phyloP scores from a whole-genome alignment of 495 filamentous ascomycete species.

The Tuber aestivum region DNA sequence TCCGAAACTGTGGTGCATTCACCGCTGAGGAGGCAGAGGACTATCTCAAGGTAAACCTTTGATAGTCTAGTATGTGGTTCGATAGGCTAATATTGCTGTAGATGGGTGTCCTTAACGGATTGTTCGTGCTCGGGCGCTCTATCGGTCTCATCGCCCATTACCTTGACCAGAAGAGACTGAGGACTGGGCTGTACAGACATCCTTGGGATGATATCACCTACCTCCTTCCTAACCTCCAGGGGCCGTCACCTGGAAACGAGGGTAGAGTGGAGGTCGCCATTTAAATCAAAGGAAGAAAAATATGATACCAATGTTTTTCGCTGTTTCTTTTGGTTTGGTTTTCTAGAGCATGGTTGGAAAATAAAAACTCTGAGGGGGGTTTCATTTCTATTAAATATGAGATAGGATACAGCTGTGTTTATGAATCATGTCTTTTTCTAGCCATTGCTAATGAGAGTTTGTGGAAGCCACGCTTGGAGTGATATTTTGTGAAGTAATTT shows the following conservation, averaged over 20 bases:
- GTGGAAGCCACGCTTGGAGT: neutral
- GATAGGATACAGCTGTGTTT: neutral
- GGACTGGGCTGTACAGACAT: conserved; percentile 96
- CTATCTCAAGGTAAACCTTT: conserved; percentile 53
- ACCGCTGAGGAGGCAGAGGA: conserved; percentile 73
- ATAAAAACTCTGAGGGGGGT: neutral
- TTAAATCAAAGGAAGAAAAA: conserved; percentile 44
- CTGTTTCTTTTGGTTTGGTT: conserved; percentile 3
- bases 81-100: conserved; percentile 48
- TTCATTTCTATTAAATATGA: neutral
- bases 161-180: conserved; percentile 97
- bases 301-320: conserved; percentile 10
- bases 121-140: conserved; percentile 91
- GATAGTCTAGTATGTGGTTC: neutral
- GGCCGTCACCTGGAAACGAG: conserved; percentile 67
- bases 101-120: conserved; percentile 98
- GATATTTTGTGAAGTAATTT: neutral
- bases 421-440: conserved; percentile 3
- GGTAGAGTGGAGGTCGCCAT: conserved; percentile 85
- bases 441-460: conserved; percentile 1
- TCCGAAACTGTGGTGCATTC: conserved; percentile 98
- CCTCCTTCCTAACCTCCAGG: conserved; percentile 75
- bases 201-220: conserved; percentile 99
- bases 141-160: conserved; percentile 99
- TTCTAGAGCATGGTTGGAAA: neutral